Conservation (phyloP, 1,284 basidiomycete species). For the Puccinia novopanici region DNA sequence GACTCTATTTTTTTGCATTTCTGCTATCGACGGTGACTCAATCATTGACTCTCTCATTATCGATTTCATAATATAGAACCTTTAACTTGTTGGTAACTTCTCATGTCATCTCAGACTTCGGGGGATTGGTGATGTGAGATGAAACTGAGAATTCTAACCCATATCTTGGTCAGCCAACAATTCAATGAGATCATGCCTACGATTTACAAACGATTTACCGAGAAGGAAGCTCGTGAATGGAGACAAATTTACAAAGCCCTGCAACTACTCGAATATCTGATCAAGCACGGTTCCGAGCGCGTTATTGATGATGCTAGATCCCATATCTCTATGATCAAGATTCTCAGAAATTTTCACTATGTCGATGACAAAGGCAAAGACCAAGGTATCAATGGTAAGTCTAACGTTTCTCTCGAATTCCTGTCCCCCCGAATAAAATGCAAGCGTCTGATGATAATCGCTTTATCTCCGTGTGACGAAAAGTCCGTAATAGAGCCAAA, state of each 20-base stretch:
- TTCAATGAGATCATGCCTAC: conserved; percentile 99
- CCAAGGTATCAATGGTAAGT: conserved; percentile 90
- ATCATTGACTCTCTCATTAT: neutral
- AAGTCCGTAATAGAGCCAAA: conserved; percentile 89
- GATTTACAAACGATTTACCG: conserved; percentile 74
- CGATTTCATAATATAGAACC: conserved; percentile 65
- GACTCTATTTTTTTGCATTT: neutral
- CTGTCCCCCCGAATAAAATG: too few species aligned
- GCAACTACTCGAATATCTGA: conserved; percentile 88
- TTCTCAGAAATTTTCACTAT: conserved; percentile 96
- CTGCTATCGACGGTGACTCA: neutral
- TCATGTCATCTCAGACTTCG: neutral
- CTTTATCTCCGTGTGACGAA: conserved; percentile 18
- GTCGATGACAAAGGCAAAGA: conserved; percentile 99
- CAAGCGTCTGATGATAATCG: neutral
- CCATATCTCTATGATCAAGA: conserved; percentile 92
- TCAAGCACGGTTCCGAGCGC: conserved; percentile 97
- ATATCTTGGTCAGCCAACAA: conserved; percentile 70
- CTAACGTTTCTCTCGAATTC: neutral
- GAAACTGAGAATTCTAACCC: conserved; percentile 4
- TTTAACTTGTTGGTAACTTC: conserved; percentile 77
- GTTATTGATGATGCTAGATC: conserved; percentile 96
- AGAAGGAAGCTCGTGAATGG: conserved; percentile 98
- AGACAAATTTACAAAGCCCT: conserved; percentile 97
- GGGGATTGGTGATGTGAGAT: neutral